Percentiles rank a stretch among this genome's conserved stretches.
Evolutionary conservation across 352 stramenopile genomes (phyloP).

Genomic region (Blastocystis sp.): DNA sequence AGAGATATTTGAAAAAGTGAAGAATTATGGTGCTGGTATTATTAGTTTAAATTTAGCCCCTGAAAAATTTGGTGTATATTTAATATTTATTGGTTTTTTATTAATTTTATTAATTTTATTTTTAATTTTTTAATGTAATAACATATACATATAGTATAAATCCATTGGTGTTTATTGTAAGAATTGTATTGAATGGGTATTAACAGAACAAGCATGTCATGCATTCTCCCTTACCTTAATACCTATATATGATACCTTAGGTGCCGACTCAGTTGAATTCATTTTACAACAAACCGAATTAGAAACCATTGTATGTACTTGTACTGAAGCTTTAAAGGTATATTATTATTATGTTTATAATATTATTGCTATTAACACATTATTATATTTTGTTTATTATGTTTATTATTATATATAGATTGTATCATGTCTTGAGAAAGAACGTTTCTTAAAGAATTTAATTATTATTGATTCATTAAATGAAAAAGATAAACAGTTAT

Average conservation of each 20-base stretch:
- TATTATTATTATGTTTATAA: not conserved
- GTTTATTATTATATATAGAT: too few species aligned
- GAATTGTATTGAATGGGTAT: conserved; percentile 79
- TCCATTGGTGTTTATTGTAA: conserved; percentile 75
- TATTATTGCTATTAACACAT: too few species aligned
- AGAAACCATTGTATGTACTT: conserved; percentile 50
- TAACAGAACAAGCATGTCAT: conserved; percentile 67
- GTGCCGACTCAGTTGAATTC: conserved; percentile 55
- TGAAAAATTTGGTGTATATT: conserved; percentile 10
- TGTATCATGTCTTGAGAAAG: too few species aligned
- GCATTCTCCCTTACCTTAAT: conserved; percentile 52
- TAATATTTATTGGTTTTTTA: not conserved
- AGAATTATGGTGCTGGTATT: conserved; percentile 24
- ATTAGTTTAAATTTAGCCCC: conserved; percentile 5
- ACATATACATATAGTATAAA: conserved; percentile 12
- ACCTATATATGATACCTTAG: conserved; percentile 64
- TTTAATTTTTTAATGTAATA: too few species aligned
- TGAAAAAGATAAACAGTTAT: too few species aligned
- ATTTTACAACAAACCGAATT: conserved; percentile 58
- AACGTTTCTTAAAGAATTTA: too few species aligned
- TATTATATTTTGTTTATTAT: too few species aligned
- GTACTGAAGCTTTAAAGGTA: conserved; percentile 14
- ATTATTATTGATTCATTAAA: too few species aligned
- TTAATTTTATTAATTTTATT: too few species aligned
- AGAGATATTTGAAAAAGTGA: conserved; percentile 26